Evolutionary conservation across 148 eudicot genomes (phyloP), one percentile per base, ranked within the genome.

Genomic region (Chenopodium quinoa): DNA sequence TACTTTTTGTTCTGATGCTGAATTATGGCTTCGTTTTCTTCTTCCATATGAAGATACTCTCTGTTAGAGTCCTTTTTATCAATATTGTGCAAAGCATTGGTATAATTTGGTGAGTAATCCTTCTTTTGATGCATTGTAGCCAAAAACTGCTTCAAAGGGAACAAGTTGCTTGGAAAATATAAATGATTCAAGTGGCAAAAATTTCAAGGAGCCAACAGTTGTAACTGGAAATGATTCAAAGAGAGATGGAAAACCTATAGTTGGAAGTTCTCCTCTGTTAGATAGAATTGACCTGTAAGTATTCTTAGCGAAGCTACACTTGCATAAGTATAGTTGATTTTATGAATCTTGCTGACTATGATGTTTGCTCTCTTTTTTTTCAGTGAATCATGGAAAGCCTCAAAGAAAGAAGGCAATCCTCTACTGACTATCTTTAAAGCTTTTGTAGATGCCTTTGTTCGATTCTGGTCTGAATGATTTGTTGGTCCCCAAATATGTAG

Each of bases 251-350:
- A 78, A 73, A 83, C 80, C 78, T 37, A 78, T 40, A 16, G 82
- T 83, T 32, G 83, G 83, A 82, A 82, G 64, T 76, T 86, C 83
- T 73, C 85, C 90, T 56, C 87, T 89, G 25, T 69, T 91, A 63
- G 88, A 91, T 79, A 87, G 92, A 87, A 90, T 91, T n/a, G 87
- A 88, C 77, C 90, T 91, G 97, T 92, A 88, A 91, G 97, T 83
- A 77, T 60, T 31, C 65, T 44, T 60, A 71, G 11, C 73, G 19
- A 23, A 54, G 46, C 6, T 9, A 19, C 56, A 54, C 4, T 13
- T 54, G 29, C 9, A 14, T 1, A 20, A 20, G 54, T 25, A 29
- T 9, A 73, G 40, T 67, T 12, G 8, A 32, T 75, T 37, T 22
- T 1, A 19, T 19, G 32, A 32, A 6, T 25, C 71, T 72, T 60